Evolutionary conservation across 148 eudicot genomes (phyloP), one percentile per base, ranked within the genome.

Genomic region (Silene uniflora): DNA sequence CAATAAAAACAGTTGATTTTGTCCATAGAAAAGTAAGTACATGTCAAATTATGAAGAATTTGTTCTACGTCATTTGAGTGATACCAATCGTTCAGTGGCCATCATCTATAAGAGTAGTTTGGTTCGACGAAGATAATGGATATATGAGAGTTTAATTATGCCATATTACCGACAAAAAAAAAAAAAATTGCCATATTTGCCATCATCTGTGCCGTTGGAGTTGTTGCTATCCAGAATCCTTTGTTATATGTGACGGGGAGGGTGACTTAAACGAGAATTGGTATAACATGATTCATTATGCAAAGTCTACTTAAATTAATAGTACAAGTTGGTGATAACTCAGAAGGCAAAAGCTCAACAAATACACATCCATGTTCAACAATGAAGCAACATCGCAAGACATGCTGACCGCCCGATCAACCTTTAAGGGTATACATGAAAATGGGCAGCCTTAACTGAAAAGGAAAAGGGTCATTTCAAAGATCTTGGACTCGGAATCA

Each of bases 41-140:
- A 78, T 75, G 82, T 80, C 78, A 69, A 13, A 1, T 10, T 67
- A 0, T 23, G 11, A 74, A 1, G 44, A 32, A 63, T 62, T 69
- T 46, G 42, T 73, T 47, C 42, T n/a, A 67, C 29, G 46, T 79
- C 72, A 73, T 74, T 47, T 65, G 18, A 19, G n/a, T 49, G 11
- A 58, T 62, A 61, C 82, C 71, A 79, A n/a, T n/a, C n/a, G n/a
- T n/a, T n/a, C n/a, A n/a, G n/a, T n/a, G n/a, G n/a, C n/a, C n/a
- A n/a, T n/a, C n/a, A n/a, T n/a, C n/a, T n/a, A n/a, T n/a, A n/a
- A n/a, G n/a, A n/a, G n/a, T n/a, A n/a, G n/a, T n/a, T n/a, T n/a
- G n/a, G n/a, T n/a, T n/a, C n/a, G n/a, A n/a, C n/a, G n/a, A n/a
- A n/a, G n/a, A n/a, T n/a, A n/a, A n/a, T n/a, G n/a, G n/a, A n/a